Percentiles rank a stretch among this genome's conserved stretches.
These are phyloP conservation scores for Fomitiporia mediterranea DNA, from an alignment of 1,284 basidiomycete species.

Conservation along the genomic window DNA sequence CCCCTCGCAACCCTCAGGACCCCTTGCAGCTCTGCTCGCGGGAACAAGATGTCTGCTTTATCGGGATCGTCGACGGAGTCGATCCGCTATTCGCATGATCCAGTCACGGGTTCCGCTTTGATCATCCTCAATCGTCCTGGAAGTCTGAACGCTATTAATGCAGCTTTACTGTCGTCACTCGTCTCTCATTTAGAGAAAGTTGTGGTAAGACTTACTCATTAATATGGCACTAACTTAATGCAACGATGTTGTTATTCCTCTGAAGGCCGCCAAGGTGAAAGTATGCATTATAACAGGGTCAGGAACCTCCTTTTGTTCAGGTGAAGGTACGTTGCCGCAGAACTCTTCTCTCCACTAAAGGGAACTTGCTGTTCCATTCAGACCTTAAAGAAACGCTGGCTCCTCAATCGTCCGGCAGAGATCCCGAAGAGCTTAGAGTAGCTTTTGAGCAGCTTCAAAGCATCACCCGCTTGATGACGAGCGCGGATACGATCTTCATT, in stretches of 20 bases:
- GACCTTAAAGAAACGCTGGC: slow-evolving; percentile 14
- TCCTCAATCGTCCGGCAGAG: slow-evolving; percentile 5
- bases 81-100: background rate
- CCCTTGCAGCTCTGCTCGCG: no score
- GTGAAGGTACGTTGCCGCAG: slow-evolving; percentile 3
- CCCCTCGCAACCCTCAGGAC: no score
- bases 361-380: background rate
- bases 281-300: slow-evolving; percentile 14
- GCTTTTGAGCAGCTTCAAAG: slow-evolving; percentile 8
- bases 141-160: slow-evolving; percentile 14
- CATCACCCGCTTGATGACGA: slow-evolving; percentile 12
- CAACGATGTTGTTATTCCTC: background rate
- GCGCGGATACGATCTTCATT: slow-evolving; percentile 6
- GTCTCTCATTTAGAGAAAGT: slow-evolving; percentile 1
- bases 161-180: background rate
- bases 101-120: background rate
- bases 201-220: background rate
- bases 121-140: slow-evolving; percentile 12
- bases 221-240: background rate
- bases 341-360: background rate
- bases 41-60: no score
- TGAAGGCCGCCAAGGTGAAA: background rate
- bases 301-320: slow-evolving; percentile 12
- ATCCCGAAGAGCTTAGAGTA: slow-evolving; percentile 3
- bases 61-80: background rate